phyloP scores from a whole-genome alignment of 2,329 filamentous ascomycete species.

The Coniochaeta prunicola region DNA sequence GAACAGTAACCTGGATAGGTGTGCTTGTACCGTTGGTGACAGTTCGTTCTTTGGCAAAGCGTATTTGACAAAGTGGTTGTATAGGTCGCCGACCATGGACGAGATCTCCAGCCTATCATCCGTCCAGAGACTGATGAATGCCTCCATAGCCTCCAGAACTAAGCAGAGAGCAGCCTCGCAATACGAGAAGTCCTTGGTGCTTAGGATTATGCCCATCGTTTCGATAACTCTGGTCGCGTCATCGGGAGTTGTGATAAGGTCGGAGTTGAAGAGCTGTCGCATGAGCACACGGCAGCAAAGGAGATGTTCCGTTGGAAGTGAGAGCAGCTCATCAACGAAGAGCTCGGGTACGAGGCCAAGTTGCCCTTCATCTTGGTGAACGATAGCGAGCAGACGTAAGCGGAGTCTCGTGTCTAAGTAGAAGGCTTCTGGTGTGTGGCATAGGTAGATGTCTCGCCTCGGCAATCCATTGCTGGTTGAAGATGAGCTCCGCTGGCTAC shows the following conservation, averaged over 20 bases:
- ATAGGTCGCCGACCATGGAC: slow-evolving; percentile 66
- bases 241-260: slow-evolving; percentile 40
- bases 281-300: slow-evolving; percentile 43
- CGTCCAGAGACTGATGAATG: slow-evolving; percentile 57
- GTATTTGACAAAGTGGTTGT: slow-evolving; percentile 65
- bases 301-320: slow-evolving; percentile 44
- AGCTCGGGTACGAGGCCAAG: slow-evolving; percentile 40
- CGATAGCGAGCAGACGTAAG: slow-evolving; percentile 34
- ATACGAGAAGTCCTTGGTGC: slow-evolving; percentile 54
- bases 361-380: slow-evolving; percentile 35
- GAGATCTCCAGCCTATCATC: slow-evolving; percentile 51
- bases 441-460: slow-evolving; percentile 34
- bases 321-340: slow-evolving; percentile 43
- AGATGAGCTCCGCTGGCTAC: slow-evolving; percentile 33
- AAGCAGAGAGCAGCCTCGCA: slow-evolving; percentile 67
- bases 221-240: slow-evolving; percentile 41
- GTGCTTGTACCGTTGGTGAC: slow-evolving; percentile 61
- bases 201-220: slow-evolving; percentile 43
- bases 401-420: slow-evolving; percentile 38
- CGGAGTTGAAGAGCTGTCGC: slow-evolving; percentile 44
- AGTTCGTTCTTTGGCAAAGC: slow-evolving; percentile 61
- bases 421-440: slow-evolving; percentile 36
- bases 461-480: slow-evolving; percentile 34
- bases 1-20: slow-evolving; percentile 62
- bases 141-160: slow-evolving; percentile 61